phyloP scores from a whole-genome alignment of 257 asterid species.

The Verbascum thapsus region DNA sequence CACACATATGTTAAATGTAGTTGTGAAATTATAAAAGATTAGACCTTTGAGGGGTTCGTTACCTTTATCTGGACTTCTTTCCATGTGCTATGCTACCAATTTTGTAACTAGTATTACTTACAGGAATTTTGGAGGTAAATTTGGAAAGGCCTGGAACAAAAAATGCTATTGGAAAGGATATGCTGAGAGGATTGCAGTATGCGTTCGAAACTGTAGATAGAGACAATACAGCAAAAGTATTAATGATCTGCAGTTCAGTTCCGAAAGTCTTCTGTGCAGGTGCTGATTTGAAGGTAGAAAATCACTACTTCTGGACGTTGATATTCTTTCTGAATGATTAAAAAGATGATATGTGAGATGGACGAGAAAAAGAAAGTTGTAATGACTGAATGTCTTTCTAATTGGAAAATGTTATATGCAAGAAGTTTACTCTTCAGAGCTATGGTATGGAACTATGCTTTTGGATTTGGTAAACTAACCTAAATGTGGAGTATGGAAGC shows the following conservation, averaged over 20 bases:
- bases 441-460: neutral
- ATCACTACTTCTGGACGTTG: slow-evolving; percentile 1
- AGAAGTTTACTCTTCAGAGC: neutral
- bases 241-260: slow-evolving; percentile 83
- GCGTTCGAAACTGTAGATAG: slow-evolving; percentile 60
- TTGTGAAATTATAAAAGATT: too few relatives aligned
- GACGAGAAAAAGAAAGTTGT: slow-evolving; percentile 2
- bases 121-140: slow-evolving; percentile 84
- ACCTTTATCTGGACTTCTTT: slow-evolving; percentile 6
- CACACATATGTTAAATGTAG: too few relatives aligned
- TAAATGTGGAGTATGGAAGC: neutral
- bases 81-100: slow-evolving; percentile 17
- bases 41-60: too few relatives aligned
- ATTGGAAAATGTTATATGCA: neutral
- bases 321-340: slow-evolving; percentile 20
- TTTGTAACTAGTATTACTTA: slow-evolving; percentile 22
- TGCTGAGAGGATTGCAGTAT: slow-evolving; percentile 67
- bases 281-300: slow-evolving; percentile 88
- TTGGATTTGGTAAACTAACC: neutral
- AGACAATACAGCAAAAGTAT: slow-evolving; percentile 59
- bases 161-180: slow-evolving; percentile 86
- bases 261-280: slow-evolving; percentile 90
- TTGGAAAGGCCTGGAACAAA: slow-evolving; percentile 77
- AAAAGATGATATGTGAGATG: neutral
- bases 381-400: slow-evolving; percentile 9